These are phyloP conservation scores for Diutina ranongensis DNA, from an alignment of 1,139 yeast species.

Conservation along the genomic window DNA sequence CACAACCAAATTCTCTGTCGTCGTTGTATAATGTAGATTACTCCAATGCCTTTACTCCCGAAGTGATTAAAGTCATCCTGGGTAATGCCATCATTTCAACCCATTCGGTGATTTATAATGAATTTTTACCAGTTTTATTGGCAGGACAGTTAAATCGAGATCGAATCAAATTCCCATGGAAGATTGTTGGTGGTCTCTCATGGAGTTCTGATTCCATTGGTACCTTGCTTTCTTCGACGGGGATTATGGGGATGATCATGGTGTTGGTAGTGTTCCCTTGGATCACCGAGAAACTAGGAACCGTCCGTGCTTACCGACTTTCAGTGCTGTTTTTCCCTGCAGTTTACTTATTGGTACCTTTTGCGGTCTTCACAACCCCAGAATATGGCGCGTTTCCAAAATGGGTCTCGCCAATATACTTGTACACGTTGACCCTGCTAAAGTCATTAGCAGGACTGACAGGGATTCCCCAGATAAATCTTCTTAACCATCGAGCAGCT, in stretches of 20 bases:
- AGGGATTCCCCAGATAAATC: constrained; percentile 14
- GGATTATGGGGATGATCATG: constrained; percentile 11
- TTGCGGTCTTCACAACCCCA: constrained; percentile 11
- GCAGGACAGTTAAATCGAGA: constrained; percentile 33
- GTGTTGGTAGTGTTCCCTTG: constrained; percentile 11
- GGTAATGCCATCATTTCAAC: constrained; percentile 34
- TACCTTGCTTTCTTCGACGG: constrained; percentile 12
- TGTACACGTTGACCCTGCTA: constrained; percentile 10
- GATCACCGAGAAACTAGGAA: constrained; percentile 10
- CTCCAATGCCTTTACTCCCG: constrained; percentile 14
- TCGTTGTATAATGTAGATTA: constrained; percentile 6
- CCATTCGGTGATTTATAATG: constrained; percentile 43
- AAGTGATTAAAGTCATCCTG: constrained; percentile 28
- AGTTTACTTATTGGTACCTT: constrained; percentile 10
- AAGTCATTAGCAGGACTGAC: constrained; percentile 11
- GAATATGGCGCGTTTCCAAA: constrained; percentile 9
- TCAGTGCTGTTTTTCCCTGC: constrained; percentile 11
- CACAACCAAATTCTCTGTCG: neutral
- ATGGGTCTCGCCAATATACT: constrained; percentile 11
- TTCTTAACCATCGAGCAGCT: constrained; percentile 17
- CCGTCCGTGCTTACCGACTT: constrained; percentile 11
- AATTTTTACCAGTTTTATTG: constrained; percentile 48
- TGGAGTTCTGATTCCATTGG: constrained; percentile 11
- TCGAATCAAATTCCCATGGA: constrained; percentile 24
- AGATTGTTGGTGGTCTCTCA: constrained; percentile 19